Evolutionary conservation across 1,284 basidiomycete genomes (phyloP).

Genomic region (Apiotrichum veenhuisii): DNA sequence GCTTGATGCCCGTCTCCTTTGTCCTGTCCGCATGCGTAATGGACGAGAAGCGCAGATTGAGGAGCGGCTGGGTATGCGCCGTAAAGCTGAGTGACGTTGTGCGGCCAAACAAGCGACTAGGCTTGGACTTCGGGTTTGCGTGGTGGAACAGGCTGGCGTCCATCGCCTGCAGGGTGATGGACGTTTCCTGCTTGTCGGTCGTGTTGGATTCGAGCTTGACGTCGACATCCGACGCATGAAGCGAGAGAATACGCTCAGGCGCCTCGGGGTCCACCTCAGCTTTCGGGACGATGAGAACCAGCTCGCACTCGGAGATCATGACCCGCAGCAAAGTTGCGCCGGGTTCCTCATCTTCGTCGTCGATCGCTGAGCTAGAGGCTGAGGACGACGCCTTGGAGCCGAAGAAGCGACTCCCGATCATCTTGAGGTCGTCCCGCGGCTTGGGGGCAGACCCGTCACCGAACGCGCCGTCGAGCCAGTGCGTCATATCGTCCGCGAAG

Average conservation of each 20-base stretch:
- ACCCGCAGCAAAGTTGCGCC: conserved; percentile 33
- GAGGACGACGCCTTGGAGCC: conserved; percentile 56
- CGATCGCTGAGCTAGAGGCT: conserved; percentile 40
- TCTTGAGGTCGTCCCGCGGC: conserved; percentile 59
- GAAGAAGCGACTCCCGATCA: conserved; percentile 82
- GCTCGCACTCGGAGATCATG: conserved; percentile 31
- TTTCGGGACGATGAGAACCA: conserved; percentile 34
- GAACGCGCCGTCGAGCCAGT: conserved; percentile 57
- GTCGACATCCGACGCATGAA: conserved; percentile 61
- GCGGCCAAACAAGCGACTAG: conserved; percentile 24
- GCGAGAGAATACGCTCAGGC: conserved; percentile 29
- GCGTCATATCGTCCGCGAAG: conserved; percentile 76
- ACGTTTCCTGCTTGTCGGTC: conserved; percentile 62
- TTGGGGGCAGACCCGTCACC: conserved; percentile 42
- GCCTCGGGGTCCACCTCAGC: conserved; percentile 1
- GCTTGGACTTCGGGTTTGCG: conserved; percentile 9
- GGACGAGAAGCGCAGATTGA: conserved; percentile 68
- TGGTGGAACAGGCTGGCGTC: conserved; percentile 55
- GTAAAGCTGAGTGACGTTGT: conserved; percentile 39
- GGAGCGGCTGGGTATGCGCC: conserved; percentile 43
- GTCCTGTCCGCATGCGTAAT: conserved; percentile 61
- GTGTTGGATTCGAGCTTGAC: conserved; percentile 60
- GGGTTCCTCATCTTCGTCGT: conserved; percentile 32
- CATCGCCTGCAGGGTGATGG: conserved; percentile 61
- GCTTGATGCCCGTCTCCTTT: conserved; percentile 73